phyloP scores from a whole-genome alignment of 441 rosid genomes.

The Rhodomyrtus psidioides region DNA sequence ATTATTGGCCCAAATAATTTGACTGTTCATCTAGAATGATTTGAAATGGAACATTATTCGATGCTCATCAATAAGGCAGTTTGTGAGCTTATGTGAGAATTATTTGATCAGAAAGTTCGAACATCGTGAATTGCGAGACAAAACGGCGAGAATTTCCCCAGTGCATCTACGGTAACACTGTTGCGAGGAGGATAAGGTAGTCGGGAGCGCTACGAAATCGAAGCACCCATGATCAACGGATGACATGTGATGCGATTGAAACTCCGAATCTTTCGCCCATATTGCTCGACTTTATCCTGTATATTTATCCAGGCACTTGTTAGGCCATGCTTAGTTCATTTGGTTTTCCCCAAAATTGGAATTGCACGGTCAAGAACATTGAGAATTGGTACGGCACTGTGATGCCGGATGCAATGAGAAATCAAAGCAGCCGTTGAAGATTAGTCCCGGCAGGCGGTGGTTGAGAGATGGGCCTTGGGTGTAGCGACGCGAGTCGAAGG shows the following conservation, averaged over 20 bases:
- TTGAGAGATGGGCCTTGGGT: neutral
- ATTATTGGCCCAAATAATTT: no score
- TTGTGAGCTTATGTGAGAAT: neutral
- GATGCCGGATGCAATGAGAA: neutral
- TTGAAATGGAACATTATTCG: neutral
- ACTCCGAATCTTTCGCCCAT: neutral
- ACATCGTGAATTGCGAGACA: neutral
- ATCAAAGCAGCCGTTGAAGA: neutral
- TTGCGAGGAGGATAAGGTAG: neutral
- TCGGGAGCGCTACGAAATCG: neutral
- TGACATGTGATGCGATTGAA: neutral
- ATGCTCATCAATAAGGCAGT: neutral
- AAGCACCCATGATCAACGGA: neutral
- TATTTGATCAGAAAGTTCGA: neutral
- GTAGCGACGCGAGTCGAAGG: neutral
- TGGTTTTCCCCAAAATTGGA: neutral
- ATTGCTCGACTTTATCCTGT: neutral
- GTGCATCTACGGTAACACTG: neutral
- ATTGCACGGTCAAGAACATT: neutral
- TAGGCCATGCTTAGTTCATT: neutral
- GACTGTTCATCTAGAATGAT: neutral
- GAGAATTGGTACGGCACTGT: neutral
- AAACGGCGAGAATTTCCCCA: no score
- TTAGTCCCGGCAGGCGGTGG: neutral
- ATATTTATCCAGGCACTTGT: neutral